Conservation (phyloP, 176 grass and related monocot species). For the Lolium multiflorum region DNA sequence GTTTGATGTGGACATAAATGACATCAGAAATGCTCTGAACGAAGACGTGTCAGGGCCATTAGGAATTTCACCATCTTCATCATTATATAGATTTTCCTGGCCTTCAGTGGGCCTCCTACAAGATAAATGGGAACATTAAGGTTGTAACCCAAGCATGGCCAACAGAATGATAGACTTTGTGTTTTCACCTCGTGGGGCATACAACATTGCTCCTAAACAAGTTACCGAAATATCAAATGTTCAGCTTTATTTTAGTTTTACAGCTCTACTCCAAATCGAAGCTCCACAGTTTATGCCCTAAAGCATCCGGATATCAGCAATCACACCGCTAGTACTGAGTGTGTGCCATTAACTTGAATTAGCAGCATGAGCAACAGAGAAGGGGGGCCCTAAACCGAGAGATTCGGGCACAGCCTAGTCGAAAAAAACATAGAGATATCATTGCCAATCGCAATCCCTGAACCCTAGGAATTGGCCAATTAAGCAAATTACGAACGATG, state of each 20-base stretch:
- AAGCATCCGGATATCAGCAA: too few relatives aligned
- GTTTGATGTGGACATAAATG: constrained; percentile 66
- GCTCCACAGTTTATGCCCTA: too few relatives aligned
- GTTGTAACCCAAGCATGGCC: background rate
- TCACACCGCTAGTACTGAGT: too few relatives aligned
- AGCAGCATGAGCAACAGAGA: too few relatives aligned
- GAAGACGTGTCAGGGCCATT: constrained; percentile 94
- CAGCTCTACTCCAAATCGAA: too few relatives aligned
- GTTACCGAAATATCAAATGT: background rate
- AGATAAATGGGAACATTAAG: constrained; percentile 25
- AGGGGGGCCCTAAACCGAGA: too few relatives aligned
- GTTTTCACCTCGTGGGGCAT: too few relatives aligned
- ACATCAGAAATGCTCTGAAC: constrained; percentile 84
- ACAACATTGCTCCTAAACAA: background rate
- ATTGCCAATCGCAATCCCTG: background rate
- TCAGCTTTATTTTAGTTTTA: too few relatives aligned
- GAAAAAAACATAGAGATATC: background rate
- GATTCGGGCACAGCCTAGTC: too few relatives aligned
- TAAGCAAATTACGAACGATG: background rate
- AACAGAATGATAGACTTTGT: background rate
- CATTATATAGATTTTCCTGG: constrained; percentile 44
- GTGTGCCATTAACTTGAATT: too few relatives aligned
- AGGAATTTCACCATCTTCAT: constrained; percentile 54
- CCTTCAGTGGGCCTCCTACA: constrained; percentile 65
- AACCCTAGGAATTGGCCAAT: background rate